Evolutionary conservation across 306 rosid genomes (phyloP), one percentile per base, ranked within the genome.

Genomic region (Adenanthera pavonina): DNA sequence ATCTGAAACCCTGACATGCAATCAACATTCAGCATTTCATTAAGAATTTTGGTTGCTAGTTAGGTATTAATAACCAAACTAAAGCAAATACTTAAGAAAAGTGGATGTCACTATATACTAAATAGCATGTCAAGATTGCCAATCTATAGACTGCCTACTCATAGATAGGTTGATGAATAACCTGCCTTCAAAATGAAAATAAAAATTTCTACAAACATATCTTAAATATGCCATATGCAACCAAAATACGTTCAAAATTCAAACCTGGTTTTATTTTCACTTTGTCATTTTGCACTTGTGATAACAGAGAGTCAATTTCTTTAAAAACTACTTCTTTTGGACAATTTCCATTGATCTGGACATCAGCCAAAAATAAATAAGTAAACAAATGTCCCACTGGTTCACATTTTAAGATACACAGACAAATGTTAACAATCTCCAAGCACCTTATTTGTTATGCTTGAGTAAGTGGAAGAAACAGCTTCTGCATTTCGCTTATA

Each of bases 401-500:
- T 81, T 76, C 76, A 80, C 67, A 74, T 38, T 43, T 66, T 43
- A 49, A 70, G 64, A 77, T 66, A 68, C 38, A 82, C 62, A 57
- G 66, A 61, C 44, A 77, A 79, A 72, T 25, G 53, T 56, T 49
- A 51, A 70, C 30, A 67, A 59, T 68, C 47, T 82, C 51, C 35
- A 68, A 56, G 16, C 61, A 95, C 99, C 97, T 89, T 92, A 20
- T 85, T 91, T 85, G 89, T 83, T 78, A 90, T 88, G 85, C 71
- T 81, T 46, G 85, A 89, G 86, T 95, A 95, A 13, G 91, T 71
- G 74, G 94, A 87, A 76, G 89, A 86, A 59, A 82, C 85, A 53
- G 98, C 90, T 83, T 85, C 93, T 47, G 92, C 97, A 89, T 93
- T 95, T 87, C 86, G 25, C 90, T 92, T 92, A 86, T 92, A 93